phyloP scores from a whole-genome alignment of 805 yeast genomes.

The Sporopachydermia quercuum region DNA sequence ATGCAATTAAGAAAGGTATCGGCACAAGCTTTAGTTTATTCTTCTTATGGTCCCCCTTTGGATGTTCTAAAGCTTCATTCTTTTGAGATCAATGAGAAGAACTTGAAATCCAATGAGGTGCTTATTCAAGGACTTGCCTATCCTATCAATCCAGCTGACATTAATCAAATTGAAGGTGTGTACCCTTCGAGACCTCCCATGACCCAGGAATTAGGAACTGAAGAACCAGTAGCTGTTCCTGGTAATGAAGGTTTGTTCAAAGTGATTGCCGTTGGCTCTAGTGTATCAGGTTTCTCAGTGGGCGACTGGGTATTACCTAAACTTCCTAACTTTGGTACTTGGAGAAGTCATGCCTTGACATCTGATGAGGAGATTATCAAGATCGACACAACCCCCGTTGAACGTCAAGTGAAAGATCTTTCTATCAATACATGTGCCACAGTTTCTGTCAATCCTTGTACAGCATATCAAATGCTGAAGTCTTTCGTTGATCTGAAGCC shows the following conservation, averaged over 20 bases:
- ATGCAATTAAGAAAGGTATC: not conserved
- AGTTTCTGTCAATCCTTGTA: constrained; percentile 79
- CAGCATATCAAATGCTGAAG: constrained; percentile 81
- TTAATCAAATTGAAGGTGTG: constrained; percentile 74
- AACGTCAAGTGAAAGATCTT: constrained; percentile 21
- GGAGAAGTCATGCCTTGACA: constrained; percentile 71
- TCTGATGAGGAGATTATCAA: constrained; percentile 36
- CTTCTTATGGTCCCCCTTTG: constrained; percentile 43
- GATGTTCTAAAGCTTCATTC: constrained; percentile 16
- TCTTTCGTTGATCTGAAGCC: constrained; percentile 44
- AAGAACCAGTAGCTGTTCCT: constrained; percentile 61
- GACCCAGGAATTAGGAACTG: constrained; percentile 26
- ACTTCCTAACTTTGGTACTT: constrained; percentile 74
- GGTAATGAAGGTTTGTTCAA: constrained; percentile 93
- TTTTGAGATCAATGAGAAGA: constrained; percentile 1
- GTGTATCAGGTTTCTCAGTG: constrained; percentile 27
- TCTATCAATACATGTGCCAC: constrained; percentile 65
- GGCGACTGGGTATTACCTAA: constrained; percentile 89
- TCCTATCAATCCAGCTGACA: constrained; percentile 84
- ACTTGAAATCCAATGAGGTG: constrained; percentile 27
- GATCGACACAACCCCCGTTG: constrained; percentile 30
- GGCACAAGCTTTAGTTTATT: constrained; percentile 53
- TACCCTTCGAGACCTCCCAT: constrained; percentile 67
- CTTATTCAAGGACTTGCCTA: constrained; percentile 60
- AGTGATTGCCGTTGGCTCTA: constrained; percentile 55